These are phyloP conservation scores for Flueggea neowawraea DNA, from an alignment of 441 rosid genomes.

Conservation along the genomic window DNA sequence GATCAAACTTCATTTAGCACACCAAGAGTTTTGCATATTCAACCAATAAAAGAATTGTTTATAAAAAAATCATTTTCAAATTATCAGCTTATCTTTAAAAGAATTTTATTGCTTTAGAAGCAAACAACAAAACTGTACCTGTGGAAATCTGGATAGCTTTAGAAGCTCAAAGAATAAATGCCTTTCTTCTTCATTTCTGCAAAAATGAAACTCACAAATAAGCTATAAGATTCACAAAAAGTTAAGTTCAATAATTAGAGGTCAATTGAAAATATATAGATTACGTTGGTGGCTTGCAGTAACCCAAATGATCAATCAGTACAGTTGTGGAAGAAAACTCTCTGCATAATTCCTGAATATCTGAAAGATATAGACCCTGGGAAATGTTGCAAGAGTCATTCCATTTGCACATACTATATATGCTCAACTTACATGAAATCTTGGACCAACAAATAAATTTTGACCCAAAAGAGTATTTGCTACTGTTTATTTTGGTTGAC, in stretches of 20 bases:
- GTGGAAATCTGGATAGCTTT: constrained; percentile 73
- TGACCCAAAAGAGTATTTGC: too few relatives aligned
- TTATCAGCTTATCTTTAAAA: too few relatives aligned
- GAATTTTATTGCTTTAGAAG: too few relatives aligned
- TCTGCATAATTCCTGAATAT: too few relatives aligned
- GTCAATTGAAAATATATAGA: constrained; percentile 6
- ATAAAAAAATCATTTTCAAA: too few relatives aligned
- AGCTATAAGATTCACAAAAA: constrained; percentile 1
- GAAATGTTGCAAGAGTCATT: constrained; percentile 7
- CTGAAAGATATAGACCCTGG: too few relatives aligned
- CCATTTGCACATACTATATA: background rate
- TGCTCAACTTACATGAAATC: background rate
- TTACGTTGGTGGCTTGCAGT: constrained; percentile 83
- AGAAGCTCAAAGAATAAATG: constrained; percentile 57
- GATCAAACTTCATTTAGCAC: constrained; percentile 2
- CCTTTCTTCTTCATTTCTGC: constrained; percentile 70
- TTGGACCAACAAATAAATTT: too few relatives aligned
- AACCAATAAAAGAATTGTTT: too few relatives aligned
- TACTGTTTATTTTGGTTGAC: too few relatives aligned
- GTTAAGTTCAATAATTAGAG: background rate
- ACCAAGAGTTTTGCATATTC: too few relatives aligned
- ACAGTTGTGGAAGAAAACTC: constrained; percentile 64
- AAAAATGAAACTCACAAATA: constrained; percentile 12
- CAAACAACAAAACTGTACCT: constrained; percentile 34
- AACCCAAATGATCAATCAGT: constrained; percentile 84